Evolutionary conservation across 169 alveolate genomes (phyloP), one percentile per base, ranked within the genome.

Genomic region (Ichthyophthirius multifiliis): DNA sequence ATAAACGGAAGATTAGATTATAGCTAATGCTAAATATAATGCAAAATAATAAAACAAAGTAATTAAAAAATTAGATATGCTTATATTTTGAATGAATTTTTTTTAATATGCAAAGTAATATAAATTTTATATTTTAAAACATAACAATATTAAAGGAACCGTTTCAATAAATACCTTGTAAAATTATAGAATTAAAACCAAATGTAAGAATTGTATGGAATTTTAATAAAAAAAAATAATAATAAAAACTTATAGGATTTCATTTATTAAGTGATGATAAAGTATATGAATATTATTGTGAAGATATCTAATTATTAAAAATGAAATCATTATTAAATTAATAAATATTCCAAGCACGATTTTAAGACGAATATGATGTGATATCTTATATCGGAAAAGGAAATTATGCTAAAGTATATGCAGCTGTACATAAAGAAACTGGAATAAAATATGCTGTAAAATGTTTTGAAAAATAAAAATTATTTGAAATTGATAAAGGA

Each of bases 361-460:
- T 67, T 44, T 20, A 37, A 41, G 77, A 67, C n/a, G 77, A 67
- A 39, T 67, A 67, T 44, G 77, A 67, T 12, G 77, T 67, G 9
- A 30, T 67, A 18, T 30, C 77, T 37, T 37, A 39, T 18, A 37
- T 67, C n/a, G 77, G 77, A 23, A 34, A 67, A 67, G 77, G 77
- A 67, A 67, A 67, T 37, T 67, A 67, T 44, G 77, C 77, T 41
- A 67, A 62, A 67, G 77, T 45, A 45, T 23, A 10, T 62, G 4
- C 41, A 20, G 12, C 27, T 15, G 18, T n/a, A 13, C 5, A 45
- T 27, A 45, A 27, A 45, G 6, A n/a, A 4, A 45, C 63, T 4
- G 63, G 63, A 45, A 5, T n/a, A 45, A 45, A 13, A 45, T 45
- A n/a, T 45, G 63, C 63, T 6, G 13, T 16, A n/a, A 45, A 45